A percentile compares a stretch with the other conserved stretches of the same genome.
These are phyloP conservation scores for Bodo saltans DNA, from an alignment of 78 protist genomes.

Conservation along the genomic window DNA sequence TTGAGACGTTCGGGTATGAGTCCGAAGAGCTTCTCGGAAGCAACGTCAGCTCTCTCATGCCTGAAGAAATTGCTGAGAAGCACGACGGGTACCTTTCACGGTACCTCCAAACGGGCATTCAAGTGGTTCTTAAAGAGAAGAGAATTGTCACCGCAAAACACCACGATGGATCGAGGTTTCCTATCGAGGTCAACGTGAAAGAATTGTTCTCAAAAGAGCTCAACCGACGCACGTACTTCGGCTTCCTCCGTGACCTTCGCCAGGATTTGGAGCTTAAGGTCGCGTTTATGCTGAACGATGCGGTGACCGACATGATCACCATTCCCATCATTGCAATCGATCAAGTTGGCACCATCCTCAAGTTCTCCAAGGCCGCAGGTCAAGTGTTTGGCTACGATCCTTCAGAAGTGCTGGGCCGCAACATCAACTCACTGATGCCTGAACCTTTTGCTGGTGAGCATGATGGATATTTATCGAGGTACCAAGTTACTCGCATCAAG, in stretches of 20 bases:
- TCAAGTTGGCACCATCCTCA: conserved; percentile 4
- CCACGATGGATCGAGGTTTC: conserved; percentile 27
- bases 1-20: background rate
- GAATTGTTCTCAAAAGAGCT: background rate
- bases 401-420: conserved; percentile 33
- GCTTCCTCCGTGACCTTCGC: background rate
- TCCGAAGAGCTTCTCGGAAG: background rate
- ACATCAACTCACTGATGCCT: conserved; percentile 34
- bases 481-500: conserved; percentile 27
- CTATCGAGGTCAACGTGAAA: conserved; percentile 4
- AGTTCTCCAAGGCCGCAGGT: conserved; percentile 3
- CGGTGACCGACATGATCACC: background rate
- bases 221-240: background rate
- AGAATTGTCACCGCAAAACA: background rate
- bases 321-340: conserved; percentile 26
- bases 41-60: conserved; percentile 20
- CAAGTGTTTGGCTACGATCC: conserved; percentile 39
- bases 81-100: conserved; percentile 19
- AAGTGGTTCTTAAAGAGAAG: background rate
- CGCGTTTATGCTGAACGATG: conserved; percentile 13
- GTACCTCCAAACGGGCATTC: background rate
- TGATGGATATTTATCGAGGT: conserved; percentile 31
- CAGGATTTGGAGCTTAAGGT: background rate
- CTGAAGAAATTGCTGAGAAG: background rate
- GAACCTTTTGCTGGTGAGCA: conserved; percentile 17